Evolutionary conservation across 768 basidiomycete genomes (phyloP), one percentile per base, ranked within the genome.

Genomic region (Boletus subcaerulescens): DNA sequence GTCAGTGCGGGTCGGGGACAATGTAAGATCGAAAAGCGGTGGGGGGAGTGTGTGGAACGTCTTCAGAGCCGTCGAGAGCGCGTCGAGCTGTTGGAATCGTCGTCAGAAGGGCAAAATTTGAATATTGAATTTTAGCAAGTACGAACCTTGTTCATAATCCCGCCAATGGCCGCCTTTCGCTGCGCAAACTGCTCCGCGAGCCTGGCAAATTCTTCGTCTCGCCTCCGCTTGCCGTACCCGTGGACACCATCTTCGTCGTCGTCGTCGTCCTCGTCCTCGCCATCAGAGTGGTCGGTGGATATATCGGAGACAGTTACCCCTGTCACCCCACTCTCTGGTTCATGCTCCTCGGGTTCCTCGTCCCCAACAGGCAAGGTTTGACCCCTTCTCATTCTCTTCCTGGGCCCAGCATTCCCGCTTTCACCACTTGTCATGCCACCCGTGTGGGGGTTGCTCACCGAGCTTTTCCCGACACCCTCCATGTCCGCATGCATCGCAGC

Each of bases 401-500:
- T 63, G 17, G 54, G 45, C 1, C 61, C 58, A 24, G 46, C 53
- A 2, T 55, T 60, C 11, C 60, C 55, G 0, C 57, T 60, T 55
- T 67, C 57, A 18, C 24, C 58, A 24, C 44, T 24, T 18, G 46
- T 44, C 2, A 48, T 40, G 2, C 47, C 55, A 26, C 60, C 42
- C 46, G 52, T 31, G 43, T 57, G 55, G 0, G 8, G 17, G 9
- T 32, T 39, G 14, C n/a, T 51, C 14, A 56, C 68, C 42, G 38
- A 12, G 1, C 45, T 51, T 14, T 41, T 48, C 54, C 71, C 59
- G 1, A 86, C 77, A 39, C 79, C 79, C 66, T 91, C 89, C 86
- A 91, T 87, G 24, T 85, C 82, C 11, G 84, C 70, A 64, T 91
- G 89, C 80, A 88, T 82, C 58, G 73, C 75, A 6, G 89, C 84